Conservation (phyloP, 257 asterid genomes). For the Ocimum tenuiflorum region DNA sequence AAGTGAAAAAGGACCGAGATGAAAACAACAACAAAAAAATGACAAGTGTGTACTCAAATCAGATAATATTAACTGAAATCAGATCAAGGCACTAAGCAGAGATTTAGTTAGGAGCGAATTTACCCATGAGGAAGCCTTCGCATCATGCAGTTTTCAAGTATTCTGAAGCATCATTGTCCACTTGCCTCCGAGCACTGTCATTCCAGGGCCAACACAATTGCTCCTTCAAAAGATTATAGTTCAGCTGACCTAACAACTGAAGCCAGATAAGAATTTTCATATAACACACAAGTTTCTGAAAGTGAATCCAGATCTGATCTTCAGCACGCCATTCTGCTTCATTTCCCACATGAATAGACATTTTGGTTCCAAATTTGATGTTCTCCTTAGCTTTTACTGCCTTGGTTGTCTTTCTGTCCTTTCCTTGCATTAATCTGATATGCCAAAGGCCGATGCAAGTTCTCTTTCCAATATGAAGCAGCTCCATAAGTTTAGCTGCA, state of each 20-base stretch:
- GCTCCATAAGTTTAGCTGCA: background rate
- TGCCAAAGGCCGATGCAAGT: background rate
- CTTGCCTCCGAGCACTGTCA: background rate
- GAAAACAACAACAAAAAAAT: background rate
- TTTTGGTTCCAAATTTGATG: no score
- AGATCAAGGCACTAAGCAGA: background rate
- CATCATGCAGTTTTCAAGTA: background rate
- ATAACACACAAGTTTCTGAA: no score
- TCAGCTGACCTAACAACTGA: background rate
- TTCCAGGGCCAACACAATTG: background rate
- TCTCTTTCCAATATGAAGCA: background rate
- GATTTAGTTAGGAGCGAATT: background rate
- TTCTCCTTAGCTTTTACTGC: background rate
- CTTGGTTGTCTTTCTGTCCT: no score
- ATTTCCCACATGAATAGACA: no score
- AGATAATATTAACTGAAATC: background rate
- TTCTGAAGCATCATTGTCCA: background rate
- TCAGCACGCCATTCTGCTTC: no score
- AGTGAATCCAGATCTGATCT: no score
- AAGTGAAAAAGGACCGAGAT: no score
- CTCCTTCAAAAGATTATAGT: no score
- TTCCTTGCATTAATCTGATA: background rate
- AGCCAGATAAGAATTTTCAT: background rate
- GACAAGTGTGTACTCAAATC: no score
- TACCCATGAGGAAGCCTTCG: background rate